Conservation (phyloP, 495 filamentous ascomycete genomes). For the Aspergillus sclerotiicarbonarius region DNA sequence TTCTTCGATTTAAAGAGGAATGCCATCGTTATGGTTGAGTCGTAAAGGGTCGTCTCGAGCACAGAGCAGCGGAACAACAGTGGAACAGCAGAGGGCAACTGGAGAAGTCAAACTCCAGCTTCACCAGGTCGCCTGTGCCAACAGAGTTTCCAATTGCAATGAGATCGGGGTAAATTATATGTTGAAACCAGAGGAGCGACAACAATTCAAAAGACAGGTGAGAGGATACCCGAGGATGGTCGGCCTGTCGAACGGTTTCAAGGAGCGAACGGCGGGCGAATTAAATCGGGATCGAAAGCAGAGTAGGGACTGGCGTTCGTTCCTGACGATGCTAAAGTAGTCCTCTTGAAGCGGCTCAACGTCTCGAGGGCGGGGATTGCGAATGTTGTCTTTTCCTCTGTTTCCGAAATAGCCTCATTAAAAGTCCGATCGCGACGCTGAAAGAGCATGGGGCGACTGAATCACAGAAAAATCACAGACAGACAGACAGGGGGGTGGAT, state of each 20-base stretch:
- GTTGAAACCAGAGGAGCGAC: neutral
- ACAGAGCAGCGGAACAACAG: conserved; percentile 13
- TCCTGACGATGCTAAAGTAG: neutral
- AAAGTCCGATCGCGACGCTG: conserved; percentile 14
- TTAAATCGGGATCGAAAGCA: conserved; percentile 11
- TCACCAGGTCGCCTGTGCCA: conserved; percentile 10
- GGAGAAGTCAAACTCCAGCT: conserved; percentile 1
- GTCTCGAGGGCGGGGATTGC: conserved; percentile 11
- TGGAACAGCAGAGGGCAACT: conserved; percentile 1
- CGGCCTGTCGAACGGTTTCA: conserved; percentile 13
- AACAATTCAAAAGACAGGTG: neutral
- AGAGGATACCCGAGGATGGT: conserved; percentile 12
- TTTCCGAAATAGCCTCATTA: conserved; percentile 13
- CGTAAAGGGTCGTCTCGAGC: conserved; percentile 41
- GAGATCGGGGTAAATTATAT: neutral
- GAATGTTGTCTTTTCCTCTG: conserved; percentile 8
- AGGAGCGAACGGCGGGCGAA: conserved; percentile 16
- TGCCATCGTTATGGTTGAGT: conserved; percentile 50
- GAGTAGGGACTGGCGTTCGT: conserved; percentile 2
- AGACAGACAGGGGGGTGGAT: conserved; percentile 16
- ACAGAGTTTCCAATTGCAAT: neutral
- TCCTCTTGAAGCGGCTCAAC: conserved; percentile 14
- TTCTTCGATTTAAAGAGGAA: conserved; percentile 66
- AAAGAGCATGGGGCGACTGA: conserved; percentile 16
- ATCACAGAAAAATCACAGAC: conserved; percentile 8